Percentiles rank a stretch among this genome's conserved stretches.
These are phyloP conservation scores for Yarrowia sp. DNA, from an alignment of 805 yeast genomes.

Conservation along the genomic window DNA sequence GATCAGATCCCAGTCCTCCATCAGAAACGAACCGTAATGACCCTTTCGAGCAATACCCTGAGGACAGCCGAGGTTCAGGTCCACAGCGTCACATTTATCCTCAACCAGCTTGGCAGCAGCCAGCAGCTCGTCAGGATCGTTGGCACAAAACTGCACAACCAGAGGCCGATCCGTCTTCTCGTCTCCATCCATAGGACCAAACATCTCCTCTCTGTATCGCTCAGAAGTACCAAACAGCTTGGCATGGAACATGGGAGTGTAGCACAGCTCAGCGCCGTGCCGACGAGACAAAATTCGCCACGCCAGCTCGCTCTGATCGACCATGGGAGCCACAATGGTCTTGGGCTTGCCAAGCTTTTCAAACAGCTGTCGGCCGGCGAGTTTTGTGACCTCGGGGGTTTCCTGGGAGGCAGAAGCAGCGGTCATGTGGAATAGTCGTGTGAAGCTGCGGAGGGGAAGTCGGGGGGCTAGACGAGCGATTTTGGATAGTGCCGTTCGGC, in stretches of 20 bases:
- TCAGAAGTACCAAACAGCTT: constrained; percentile 79
- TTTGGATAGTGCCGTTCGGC: constrained; percentile 19
- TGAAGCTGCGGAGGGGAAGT: constrained; percentile 13
- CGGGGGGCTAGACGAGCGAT: background rate
- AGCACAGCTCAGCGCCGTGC: constrained; percentile 91
- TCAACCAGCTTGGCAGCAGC: constrained; percentile 79
- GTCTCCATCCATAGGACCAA: constrained; percentile 69
- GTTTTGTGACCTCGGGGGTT: constrained; percentile 32
- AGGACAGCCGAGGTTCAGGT: constrained; percentile 94
- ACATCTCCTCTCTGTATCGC: constrained; percentile 73
- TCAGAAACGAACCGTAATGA: constrained; percentile 88
- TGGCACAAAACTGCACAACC: constrained; percentile 94
- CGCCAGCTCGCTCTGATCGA: constrained; percentile 92
- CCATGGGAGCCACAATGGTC: constrained; percentile 97
- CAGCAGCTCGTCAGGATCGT: constrained; percentile 81
- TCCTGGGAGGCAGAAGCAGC: background rate
- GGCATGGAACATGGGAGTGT: constrained; percentile 97
- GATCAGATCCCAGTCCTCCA: constrained; percentile 95
- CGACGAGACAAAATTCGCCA: constrained; percentile 86
- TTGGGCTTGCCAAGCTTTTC: constrained; percentile 70
- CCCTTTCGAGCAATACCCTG: constrained; percentile 97
- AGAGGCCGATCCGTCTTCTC: constrained; percentile 71
- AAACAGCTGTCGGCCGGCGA: constrained; percentile 66
- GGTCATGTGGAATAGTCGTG: constrained; percentile 15
- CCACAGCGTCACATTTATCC: constrained; percentile 91